Evolutionary conservation across 2,329 filamentous ascomycete genomes (phyloP).

Genomic region (Epichloe amarillans): DNA sequence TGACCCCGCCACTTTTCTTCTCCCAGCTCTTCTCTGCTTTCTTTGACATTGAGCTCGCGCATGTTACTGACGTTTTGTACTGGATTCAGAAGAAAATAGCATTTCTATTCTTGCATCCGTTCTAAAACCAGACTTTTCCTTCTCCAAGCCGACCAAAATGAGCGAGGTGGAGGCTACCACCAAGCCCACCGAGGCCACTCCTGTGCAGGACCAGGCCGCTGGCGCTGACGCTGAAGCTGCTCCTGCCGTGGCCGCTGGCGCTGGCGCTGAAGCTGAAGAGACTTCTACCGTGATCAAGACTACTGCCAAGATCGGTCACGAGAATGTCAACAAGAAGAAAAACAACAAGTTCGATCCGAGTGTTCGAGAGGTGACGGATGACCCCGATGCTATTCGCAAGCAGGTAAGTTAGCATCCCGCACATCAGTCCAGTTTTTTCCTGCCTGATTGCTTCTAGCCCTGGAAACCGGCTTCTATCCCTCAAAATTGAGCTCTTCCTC

Average conservation of each 20-base stretch:
- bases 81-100: not conserved
- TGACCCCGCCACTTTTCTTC: not conserved
- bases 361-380: constrained; percentile 53
- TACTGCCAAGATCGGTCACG: constrained; percentile 24
- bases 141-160: constrained; percentile 2
- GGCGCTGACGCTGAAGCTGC: constrained; percentile 7
- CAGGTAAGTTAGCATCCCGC: constrained; percentile 41
- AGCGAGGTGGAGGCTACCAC: constrained; percentile 12
- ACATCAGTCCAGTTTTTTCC: too few relatives aligned
- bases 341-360: constrained; percentile 62
- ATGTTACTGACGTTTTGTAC: not conserved
- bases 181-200: constrained; percentile 13
- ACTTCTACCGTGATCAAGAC: constrained; percentile 29
- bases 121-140: not conserved
- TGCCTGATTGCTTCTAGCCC: too few relatives aligned
- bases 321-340: constrained; percentile 26
- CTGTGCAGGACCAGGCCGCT: constrained; percentile 13
- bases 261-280: constrained; percentile 10
- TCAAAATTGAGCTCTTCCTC: not conserved
- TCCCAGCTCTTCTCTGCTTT: not conserved
- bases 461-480: not conserved
- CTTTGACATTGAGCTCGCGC: not conserved
- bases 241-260: constrained; percentile 7
- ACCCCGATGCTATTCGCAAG: constrained; percentile 68
- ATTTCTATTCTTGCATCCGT: not conserved